A percentile compares a stretch with the other conserved stretches of the same genome.
phyloP scores from a whole-genome alignment of 129 eudicot genomes.

The Pseudognaphalium luteoalbum region DNA sequence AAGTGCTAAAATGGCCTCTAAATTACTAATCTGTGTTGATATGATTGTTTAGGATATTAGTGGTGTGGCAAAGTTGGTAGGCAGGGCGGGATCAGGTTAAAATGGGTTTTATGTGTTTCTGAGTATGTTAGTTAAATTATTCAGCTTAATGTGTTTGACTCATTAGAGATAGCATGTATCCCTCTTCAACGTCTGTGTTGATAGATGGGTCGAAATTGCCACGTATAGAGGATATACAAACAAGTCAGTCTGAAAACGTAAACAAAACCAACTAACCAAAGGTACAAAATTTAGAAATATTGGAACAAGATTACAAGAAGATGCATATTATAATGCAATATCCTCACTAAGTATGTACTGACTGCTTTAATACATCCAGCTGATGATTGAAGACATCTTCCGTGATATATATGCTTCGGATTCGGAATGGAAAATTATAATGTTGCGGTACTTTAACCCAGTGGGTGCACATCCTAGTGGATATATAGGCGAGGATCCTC shows the following conservation, averaged over 20 bases:
- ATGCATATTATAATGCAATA: background rate
- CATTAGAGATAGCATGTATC: background rate
- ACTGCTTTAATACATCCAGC: slow-evolving; percentile 41
- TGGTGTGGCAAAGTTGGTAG: background rate
- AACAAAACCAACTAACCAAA: background rate
- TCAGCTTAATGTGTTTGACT: background rate
- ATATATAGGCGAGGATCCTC: slow-evolving; percentile 93
- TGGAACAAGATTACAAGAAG: background rate
- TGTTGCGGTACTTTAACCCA: slow-evolving; percentile 94
- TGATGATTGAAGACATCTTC: slow-evolving; percentile 90
- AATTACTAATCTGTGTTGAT: background rate
- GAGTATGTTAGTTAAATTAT: background rate
- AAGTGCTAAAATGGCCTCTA: background rate
- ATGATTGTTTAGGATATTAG: background rate
- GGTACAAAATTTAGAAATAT: background rate
- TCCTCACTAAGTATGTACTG: background rate
- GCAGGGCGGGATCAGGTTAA: background rate
- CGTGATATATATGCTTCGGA: slow-evolving; percentile 75
- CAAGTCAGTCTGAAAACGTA: background rate
- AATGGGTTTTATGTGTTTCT: background rate
- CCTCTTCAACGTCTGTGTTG: background rate
- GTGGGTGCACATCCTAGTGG: slow-evolving; percentile 99
- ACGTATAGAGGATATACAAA: background rate
- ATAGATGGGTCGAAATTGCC: background rate
- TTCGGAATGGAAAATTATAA: slow-evolving; percentile 72